Evolutionary conservation across 1,284 basidiomycete species (phyloP), one percentile per base, ranked within the genome.

Genomic region (Kwoniella shivajii): DNA sequence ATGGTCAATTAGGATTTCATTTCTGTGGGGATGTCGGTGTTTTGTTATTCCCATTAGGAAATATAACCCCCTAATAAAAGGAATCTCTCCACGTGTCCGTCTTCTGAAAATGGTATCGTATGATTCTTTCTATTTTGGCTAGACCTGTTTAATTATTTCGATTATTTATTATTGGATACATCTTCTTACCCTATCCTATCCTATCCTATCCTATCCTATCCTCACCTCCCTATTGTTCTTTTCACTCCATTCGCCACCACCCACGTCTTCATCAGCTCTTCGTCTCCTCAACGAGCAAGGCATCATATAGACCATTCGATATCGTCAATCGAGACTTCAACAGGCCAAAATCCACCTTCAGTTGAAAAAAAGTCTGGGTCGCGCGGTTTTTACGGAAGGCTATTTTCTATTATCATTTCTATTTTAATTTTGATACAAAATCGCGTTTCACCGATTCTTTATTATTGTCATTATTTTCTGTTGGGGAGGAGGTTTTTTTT

Each of bases 401-500:
- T 18, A 20, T 39, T 10, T 1, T 39, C 10, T 39, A 43, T 24
- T 26, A 7, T 11, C 10, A 26, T 26, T 14, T 26, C 7, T 26
- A 45, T 18, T 31, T 30, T 14, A n/a, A 29, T 31, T 29, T 29
- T 29, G 27, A 18, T 30, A 45, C 18, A 31, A 45, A 47, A 47
- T 51, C 50, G 50, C 50, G 50, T 43, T 51, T 51, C 50, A 31
- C 50, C 50, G 50, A 51, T 51, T 51, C 24, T 36, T 33, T 14
- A 16, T 33, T 6, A 33, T 33, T n/a, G 27, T 20, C 38, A 33
- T 30, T 30, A 46, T 33, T 43, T 6, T 38, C 13, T 37, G 5
- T 26, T 34, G 6, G n/a, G 16, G 16, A 18, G 3, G 43, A 20
- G 14, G 4, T 20, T 18, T 43, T 13, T 18, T 43, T 44, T 53